Conservation (phyloP, 1,284 basidiomycete genomes). For the Schizophyllum amplum region DNA sequence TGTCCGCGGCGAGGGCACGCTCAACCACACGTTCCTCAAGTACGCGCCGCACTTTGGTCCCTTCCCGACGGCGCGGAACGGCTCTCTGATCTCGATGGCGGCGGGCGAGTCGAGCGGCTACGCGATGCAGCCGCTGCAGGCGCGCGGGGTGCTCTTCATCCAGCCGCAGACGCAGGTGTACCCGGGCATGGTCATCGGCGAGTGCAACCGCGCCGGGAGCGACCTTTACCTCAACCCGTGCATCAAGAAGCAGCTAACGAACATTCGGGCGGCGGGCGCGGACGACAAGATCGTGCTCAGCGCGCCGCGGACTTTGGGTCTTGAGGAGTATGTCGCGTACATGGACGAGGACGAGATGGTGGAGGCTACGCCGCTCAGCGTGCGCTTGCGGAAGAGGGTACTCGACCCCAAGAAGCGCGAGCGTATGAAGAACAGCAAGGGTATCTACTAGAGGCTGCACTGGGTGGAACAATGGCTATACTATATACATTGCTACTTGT, state of each 20-base stretch:
- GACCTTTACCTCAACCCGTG: conserved; percentile 37
- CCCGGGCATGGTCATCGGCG: conserved; percentile 40
- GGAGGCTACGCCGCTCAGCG: conserved; percentile 32
- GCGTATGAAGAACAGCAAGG: conserved; percentile 17
- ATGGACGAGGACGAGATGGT: conserved; percentile 40
- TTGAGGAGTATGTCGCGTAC: conserved; percentile 37
- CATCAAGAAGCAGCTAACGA: conserved; percentile 38
- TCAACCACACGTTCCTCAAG: conserved; percentile 40
- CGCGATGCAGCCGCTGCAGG: conserved; percentile 38
- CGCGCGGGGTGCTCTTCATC: conserved; percentile 36
- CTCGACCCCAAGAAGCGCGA: conserved; percentile 24
- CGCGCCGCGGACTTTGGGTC: conserved; percentile 30
- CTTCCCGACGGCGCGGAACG: conserved; percentile 36
- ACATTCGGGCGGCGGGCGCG: conserved; percentile 35
- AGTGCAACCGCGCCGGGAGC: conserved; percentile 31
- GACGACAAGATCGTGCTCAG: conserved; percentile 39
- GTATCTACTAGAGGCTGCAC: conserved; percentile 1
- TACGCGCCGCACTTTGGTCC: conserved; percentile 33
- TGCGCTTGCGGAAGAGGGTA: conserved; percentile 32
- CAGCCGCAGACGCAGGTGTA: conserved; percentile 35
- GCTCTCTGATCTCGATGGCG: conserved; percentile 36
- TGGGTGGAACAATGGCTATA: too few species aligned
- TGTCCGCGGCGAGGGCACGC: conserved; percentile 40
- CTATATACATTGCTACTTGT: too few species aligned
- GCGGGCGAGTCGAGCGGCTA: conserved; percentile 34